Conservation (phyloP, 2,329 filamentous ascomycete species). For the Pseudogymnoascus sp. region DNA sequence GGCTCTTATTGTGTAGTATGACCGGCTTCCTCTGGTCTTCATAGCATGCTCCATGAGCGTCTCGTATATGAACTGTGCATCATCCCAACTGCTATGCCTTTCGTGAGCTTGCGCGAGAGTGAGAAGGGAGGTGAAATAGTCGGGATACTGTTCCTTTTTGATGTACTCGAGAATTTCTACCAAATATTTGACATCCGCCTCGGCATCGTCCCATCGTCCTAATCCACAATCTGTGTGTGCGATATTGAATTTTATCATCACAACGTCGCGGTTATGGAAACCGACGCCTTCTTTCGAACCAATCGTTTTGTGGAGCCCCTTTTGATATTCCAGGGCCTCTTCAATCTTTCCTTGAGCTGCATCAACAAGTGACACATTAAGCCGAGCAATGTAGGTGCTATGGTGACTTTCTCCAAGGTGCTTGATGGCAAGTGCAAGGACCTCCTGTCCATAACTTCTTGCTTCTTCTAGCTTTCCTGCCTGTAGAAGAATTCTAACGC, state of each 20-base stretch:
- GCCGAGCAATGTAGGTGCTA: background rate
- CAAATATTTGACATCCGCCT: background rate
- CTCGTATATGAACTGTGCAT: background rate
- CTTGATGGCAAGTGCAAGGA: background rate
- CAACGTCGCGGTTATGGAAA: background rate
- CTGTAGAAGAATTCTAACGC: background rate
- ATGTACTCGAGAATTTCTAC: background rate
- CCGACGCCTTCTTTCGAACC: background rate
- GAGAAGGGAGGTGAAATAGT: background rate
- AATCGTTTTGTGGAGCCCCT: background rate
- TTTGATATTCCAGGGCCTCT: background rate
- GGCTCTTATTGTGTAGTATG: background rate
- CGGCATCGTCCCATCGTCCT: background rate
- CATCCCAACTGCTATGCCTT: background rate
- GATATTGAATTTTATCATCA: background rate
- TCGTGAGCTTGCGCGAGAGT: background rate
- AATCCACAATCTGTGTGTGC: background rate
- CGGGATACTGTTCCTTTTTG: background rate
- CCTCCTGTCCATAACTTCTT: background rate
- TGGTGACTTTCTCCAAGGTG: background rate
- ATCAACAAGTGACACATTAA: background rate
- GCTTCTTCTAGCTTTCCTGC: background rate
- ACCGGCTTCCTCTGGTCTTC: background rate
- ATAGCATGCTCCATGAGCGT: background rate
- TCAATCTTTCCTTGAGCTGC: background rate